These are phyloP conservation scores for Cryptococcus jaspeensis DNA, from an alignment of 1,284 basidiomycete species.

Conservation along the genomic window DNA sequence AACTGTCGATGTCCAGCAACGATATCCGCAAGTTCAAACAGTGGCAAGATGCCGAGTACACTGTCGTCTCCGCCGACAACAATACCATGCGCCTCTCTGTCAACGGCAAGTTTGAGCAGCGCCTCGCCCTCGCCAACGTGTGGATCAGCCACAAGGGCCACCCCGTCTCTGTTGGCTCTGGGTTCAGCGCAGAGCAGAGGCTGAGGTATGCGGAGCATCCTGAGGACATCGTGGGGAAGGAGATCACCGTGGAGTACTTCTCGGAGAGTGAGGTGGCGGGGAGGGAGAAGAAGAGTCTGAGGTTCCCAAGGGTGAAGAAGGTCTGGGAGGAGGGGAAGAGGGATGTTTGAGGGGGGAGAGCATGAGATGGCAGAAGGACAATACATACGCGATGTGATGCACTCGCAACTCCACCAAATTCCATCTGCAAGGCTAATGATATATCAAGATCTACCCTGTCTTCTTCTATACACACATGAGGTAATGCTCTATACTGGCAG, in stretches of 20 bases:
- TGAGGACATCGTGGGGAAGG: slow-evolving; percentile 41
- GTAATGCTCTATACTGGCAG: too few relatives aligned
- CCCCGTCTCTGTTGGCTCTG: slow-evolving; percentile 42
- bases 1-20: slow-evolving; percentile 17
- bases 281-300: slow-evolving; percentile 28
- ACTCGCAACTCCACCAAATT: too few relatives aligned
- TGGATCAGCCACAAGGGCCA: slow-evolving; percentile 44
- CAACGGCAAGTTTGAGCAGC: slow-evolving; percentile 36
- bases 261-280: slow-evolving; percentile 31
- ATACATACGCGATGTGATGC: too few relatives aligned
- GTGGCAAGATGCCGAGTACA: slow-evolving; percentile 49
- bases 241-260: slow-evolving; percentile 50
- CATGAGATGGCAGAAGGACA: neutral
- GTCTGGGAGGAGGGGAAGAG: slow-evolving; percentile 44
- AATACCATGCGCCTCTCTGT: slow-evolving; percentile 35
- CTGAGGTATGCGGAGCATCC: slow-evolving; percentile 39
- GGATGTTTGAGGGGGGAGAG: slow-evolving; percentile 14
- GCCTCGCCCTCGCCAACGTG: slow-evolving; percentile 37
- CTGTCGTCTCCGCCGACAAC: slow-evolving; percentile 29
- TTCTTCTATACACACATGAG: too few relatives aligned
- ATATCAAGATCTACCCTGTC: too few relatives aligned
- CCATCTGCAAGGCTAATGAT: too few relatives aligned
- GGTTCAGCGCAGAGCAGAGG: slow-evolving; percentile 43
- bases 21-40: slow-evolving; percentile 49
- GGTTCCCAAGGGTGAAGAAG: slow-evolving; percentile 47